Evolutionary conservation across 2,329 filamentous ascomycete species (phyloP).

Genomic region (Fusarium continuum): DNA sequence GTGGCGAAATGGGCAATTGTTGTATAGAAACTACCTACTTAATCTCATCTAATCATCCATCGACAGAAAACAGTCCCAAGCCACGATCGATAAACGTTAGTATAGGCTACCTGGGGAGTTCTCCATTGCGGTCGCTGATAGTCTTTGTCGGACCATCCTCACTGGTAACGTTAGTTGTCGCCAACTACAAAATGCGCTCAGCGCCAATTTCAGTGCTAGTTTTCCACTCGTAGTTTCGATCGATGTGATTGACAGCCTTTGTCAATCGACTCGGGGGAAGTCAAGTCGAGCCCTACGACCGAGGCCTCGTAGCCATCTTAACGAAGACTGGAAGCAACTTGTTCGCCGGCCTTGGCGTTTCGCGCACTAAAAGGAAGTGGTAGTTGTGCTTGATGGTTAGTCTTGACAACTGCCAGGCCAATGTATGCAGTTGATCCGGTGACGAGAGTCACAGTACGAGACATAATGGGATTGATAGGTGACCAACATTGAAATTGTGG

Average conservation of each 20-base stretch:
- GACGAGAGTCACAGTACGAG: slow-evolving; percentile 27
- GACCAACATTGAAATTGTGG: no score
- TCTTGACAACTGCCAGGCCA: slow-evolving; percentile 26
- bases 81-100: no score
- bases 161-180: slow-evolving; percentile 40
- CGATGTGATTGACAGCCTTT: slow-evolving; percentile 38
- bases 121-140: slow-evolving; percentile 39
- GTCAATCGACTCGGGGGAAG: slow-evolving; percentile 42
- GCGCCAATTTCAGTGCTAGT: slow-evolving; percentile 43
- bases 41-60: no score
- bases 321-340: slow-evolving; percentile 38
- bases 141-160: slow-evolving; percentile 46
- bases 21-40: no score
- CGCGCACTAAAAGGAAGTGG: slow-evolving; percentile 50
- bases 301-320: slow-evolving; percentile 38
- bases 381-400: slow-evolving; percentile 43
- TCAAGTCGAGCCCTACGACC: slow-evolving; percentile 42
- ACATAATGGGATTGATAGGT: background rate
- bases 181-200: slow-evolving; percentile 44
- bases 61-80: no score
- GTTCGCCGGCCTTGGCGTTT: slow-evolving; percentile 38
- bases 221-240: slow-evolving; percentile 13
- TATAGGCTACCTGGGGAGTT: slow-evolving; percentile 36
- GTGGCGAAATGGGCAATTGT: no score
- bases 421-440: slow-evolving; percentile 41